Evolutionary conservation across 1,284 basidiomycete species (phyloP).

Genomic region (Malassezia obtusa): DNA sequence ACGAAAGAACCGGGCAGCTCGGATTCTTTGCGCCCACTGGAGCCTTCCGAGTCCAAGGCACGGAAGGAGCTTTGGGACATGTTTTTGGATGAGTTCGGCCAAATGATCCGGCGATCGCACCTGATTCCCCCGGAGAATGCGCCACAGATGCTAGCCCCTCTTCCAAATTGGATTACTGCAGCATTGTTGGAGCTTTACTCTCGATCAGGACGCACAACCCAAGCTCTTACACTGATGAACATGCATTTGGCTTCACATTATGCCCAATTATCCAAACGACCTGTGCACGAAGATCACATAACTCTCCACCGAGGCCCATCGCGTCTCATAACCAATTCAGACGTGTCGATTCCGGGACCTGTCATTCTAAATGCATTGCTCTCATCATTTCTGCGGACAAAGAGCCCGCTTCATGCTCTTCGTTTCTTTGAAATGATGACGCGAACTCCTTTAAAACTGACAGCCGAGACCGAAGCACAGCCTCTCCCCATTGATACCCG

Average conservation of each 20-base stretch:
- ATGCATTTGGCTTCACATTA: neutral
- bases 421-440: neutral
- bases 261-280: too few relatives aligned
- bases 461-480: neutral
- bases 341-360: neutral
- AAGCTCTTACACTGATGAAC: neutral
- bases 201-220: neutral
- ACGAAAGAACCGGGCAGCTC: neutral
- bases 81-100: conserved; percentile 9
- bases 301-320: neutral
- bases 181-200: conserved; percentile 9
- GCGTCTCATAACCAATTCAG: neutral
- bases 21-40: neutral
- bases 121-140: neutral
- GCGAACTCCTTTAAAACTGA: neutral
- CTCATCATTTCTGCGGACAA: neutral
- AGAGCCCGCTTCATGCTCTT: neutral
- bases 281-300: too few relatives aligned
- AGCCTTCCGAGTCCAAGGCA: neutral
- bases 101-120: neutral
- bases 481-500: neutral
- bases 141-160: neutral
- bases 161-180: conserved; percentile 5
- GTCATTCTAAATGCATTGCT: neutral
- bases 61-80: neutral